phyloP scores from a whole-genome alignment of 129 eudicot species.

The Flaveria trinervia region DNA sequence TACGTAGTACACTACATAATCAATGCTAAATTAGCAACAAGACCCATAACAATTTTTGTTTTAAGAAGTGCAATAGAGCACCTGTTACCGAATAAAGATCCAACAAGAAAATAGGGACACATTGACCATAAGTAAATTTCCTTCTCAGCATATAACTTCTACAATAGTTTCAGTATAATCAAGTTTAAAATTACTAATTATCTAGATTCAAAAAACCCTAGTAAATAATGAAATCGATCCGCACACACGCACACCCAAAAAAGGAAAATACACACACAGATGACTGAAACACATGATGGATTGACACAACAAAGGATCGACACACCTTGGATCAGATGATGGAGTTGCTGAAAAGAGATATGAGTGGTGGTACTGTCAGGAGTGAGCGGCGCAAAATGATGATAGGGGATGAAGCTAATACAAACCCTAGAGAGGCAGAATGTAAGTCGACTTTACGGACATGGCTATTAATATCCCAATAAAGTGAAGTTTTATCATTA shows the following conservation, averaged over 20 bases:
- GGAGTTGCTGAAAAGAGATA: slow-evolving; percentile 17
- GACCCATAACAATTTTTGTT: slow-evolving; percentile 21
- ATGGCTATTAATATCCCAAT: not conserved
- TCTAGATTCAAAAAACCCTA: slow-evolving; percentile 11
- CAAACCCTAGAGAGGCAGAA: slow-evolving; percentile 25
- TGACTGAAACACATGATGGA: too few relatives aligned
- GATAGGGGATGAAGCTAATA: slow-evolving; percentile 23
- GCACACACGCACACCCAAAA: not conserved
- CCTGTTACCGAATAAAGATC: slow-evolving; percentile 3
- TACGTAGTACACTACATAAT: not conserved
- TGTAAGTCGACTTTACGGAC: slow-evolving; percentile 17
- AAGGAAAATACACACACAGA: too few relatives aligned
- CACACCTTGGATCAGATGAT: slow-evolving; percentile 14
- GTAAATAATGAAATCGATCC: not conserved
- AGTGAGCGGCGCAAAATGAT: not conserved
- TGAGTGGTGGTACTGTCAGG: not conserved
- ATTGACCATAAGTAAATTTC: slow-evolving; percentile 29
- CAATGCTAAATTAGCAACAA: slow-evolving; percentile 33
- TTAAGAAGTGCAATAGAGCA: not conserved
- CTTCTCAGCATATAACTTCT: slow-evolving; percentile 2
- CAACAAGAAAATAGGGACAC: slow-evolving; percentile 5
- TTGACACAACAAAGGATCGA: slow-evolving; percentile 14
- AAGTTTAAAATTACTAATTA: slow-evolving; percentile 14
- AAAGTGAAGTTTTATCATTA: slow-evolving; percentile 15
- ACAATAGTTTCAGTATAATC: slow-evolving; percentile 12